These are phyloP conservation scores for Trichosanthes truncata DNA, from an alignment of 306 rosid species.

Conservation along the genomic window DNA sequence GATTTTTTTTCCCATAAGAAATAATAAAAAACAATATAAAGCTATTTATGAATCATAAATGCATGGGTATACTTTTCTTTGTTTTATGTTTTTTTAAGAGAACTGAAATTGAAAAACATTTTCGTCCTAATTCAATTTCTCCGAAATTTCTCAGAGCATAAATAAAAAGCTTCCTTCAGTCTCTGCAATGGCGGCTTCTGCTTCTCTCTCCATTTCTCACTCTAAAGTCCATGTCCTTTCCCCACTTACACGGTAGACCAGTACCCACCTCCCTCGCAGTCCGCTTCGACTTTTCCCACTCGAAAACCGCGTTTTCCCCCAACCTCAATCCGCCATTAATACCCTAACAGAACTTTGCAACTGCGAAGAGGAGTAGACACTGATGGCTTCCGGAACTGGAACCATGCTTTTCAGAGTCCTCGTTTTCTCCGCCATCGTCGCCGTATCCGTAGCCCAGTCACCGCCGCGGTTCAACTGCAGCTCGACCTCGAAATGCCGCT, in stretches of 20 bases:
- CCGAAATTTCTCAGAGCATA: neutral
- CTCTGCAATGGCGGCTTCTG: neutral
- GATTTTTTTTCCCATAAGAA: too few relatives aligned
- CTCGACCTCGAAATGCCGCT: conserved; percentile 21
- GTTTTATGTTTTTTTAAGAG: too few relatives aligned
- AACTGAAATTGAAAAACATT: too few relatives aligned
- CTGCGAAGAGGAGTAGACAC: neutral
- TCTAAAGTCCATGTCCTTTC: neutral
- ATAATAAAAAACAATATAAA: too few relatives aligned
- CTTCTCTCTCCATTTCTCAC: neutral
- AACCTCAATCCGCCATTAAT: neutral
- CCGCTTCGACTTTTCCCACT: neutral
- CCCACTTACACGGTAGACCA: neutral
- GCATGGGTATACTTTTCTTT: too few relatives aligned
- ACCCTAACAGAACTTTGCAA: neutral
- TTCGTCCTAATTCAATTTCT: neutral
- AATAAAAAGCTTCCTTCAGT: neutral
- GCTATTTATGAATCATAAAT: too few relatives aligned
- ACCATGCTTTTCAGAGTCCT: conserved; percentile 10
- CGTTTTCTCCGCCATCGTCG: conserved; percentile 1
- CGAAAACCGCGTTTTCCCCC: neutral
- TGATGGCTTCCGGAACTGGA: neutral
- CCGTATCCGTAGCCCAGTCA: conserved; percentile 11
- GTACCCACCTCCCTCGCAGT: neutral
- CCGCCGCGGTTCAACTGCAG: conserved; percentile 37